These are phyloP conservation scores for Phytophthora fragariaefolia DNA, from an alignment of 352 stramenopile genomes.

Conservation along the genomic window DNA sequence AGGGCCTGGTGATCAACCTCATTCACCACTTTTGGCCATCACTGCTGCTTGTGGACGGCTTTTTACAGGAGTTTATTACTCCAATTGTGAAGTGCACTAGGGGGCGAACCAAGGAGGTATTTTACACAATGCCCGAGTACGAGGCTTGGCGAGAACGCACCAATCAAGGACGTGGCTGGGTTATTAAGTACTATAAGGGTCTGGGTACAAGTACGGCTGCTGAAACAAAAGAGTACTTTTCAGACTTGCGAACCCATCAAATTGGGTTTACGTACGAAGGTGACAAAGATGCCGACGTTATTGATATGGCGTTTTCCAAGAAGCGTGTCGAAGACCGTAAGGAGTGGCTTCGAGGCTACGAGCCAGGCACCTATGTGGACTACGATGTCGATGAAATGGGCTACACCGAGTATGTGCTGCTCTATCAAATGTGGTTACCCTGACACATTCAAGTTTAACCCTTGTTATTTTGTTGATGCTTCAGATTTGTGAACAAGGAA, in stretches of 20 bases:
- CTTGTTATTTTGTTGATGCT: slow-evolving; percentile 4
- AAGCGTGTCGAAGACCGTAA: slow-evolving; percentile 96
- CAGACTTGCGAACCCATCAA: slow-evolving; percentile 93
- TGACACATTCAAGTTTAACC: too few species aligned
- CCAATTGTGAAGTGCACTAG: slow-evolving; percentile 98
- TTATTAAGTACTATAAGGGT: slow-evolving; percentile 99
- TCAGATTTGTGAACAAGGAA: slow-evolving; percentile 98
- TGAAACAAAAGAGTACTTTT: slow-evolving; percentile 99
- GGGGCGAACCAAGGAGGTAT: slow-evolving; percentile 84
- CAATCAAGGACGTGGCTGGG: slow-evolving; percentile 93
- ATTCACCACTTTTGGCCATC: slow-evolving; percentile 99
- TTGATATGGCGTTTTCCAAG: slow-evolving; percentile 99
- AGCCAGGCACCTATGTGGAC: slow-evolving; percentile 91
- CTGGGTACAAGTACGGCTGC: slow-evolving; percentile 97
- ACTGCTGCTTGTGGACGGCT: slow-evolving; percentile 91
- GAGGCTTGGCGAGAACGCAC: slow-evolving; percentile 90
- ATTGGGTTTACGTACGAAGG: slow-evolving; percentile 95
- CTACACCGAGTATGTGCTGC: slow-evolving; percentile 89
- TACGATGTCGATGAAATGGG: slow-evolving; percentile 92
- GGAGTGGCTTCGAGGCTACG: slow-evolving; percentile 94
- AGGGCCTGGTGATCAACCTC: slow-evolving; percentile 99
- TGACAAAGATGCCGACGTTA: slow-evolving; percentile 86
- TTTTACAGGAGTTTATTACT: slow-evolving; percentile 97
- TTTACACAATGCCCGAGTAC: slow-evolving; percentile 98
- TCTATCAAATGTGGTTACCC: too few species aligned